A percentile compares a stretch with the other conserved stretches of the same genome.
Conservation (phyloP, 1,139 yeast genomes). For the Kodamaea derodonti region DNA sequence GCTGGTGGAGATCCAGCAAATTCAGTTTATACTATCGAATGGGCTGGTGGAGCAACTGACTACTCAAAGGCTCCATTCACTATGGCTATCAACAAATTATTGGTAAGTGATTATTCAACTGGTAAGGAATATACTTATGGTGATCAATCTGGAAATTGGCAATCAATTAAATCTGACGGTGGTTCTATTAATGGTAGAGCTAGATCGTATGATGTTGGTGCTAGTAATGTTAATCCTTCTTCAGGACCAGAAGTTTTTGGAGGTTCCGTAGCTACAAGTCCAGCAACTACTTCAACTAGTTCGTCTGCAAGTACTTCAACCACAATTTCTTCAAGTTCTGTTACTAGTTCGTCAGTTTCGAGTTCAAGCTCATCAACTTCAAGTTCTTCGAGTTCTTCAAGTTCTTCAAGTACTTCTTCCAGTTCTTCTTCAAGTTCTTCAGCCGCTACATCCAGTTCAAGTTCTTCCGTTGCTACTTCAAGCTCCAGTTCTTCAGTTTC, state of each 20-base stretch:
- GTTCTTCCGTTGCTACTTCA: constrained; percentile 3
- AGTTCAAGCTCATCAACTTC: constrained; percentile 4
- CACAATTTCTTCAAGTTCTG: constrained; percentile 4
- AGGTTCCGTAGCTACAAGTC: constrained; percentile 5
- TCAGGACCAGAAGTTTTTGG: constrained; percentile 3
- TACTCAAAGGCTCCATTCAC: constrained; percentile 35
- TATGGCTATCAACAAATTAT: constrained; percentile 29
- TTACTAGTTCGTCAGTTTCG: constrained; percentile 4
- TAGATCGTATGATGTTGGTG: constrained; percentile 39
- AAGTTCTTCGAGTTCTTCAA: constrained; percentile 3
- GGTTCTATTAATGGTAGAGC: constrained; percentile 66
- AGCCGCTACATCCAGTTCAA: constrained; percentile 2
- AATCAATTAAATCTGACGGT: constrained; percentile 58
- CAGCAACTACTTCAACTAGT: constrained; percentile 2
- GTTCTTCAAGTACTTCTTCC: neutral
- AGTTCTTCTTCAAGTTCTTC: constrained; percentile 1
- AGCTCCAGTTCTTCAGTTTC: constrained; percentile 3
- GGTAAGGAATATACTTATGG: constrained; percentile 39
- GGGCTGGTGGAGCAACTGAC: constrained; percentile 28
- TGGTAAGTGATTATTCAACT: constrained; percentile 32
- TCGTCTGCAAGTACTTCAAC: constrained; percentile 5
- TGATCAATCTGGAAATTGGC: constrained; percentile 64
- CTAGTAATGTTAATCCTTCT: constrained; percentile 4
- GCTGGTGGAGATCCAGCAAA: constrained; percentile 42
- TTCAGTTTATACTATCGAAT: constrained; percentile 45